Conservation (phyloP, 2,329 filamentous ascomycete species). For the Thermomyces lanuginosus region DNA sequence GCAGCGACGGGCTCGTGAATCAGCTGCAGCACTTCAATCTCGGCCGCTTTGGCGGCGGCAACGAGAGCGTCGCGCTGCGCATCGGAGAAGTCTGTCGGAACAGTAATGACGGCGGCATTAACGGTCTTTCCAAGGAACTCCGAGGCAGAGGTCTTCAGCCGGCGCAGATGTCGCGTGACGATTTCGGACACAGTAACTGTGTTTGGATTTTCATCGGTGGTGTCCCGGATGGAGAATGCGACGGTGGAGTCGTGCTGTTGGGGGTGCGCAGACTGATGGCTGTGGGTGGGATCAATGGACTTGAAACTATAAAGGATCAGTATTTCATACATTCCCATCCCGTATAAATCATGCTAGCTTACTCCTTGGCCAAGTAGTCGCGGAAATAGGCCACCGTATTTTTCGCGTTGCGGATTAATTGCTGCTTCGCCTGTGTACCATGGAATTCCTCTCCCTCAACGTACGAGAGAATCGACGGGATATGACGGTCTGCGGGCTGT, state of each 20-base stretch:
- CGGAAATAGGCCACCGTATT: conserved; percentile 95
- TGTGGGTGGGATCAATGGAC: conserved; percentile 88
- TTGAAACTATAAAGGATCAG: conserved; percentile 46
- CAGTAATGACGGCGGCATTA: conserved; percentile 83
- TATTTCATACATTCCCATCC: too few relatives aligned
- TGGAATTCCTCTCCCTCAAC: conserved; percentile 93
- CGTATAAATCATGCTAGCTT: conserved; percentile 12
- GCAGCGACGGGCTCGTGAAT: conserved; percentile 84
- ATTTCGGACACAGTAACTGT: conserved; percentile 64
- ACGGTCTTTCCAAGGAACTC: conserved; percentile 88
- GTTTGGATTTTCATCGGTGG: conserved; percentile 46
- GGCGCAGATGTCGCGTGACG: conserved; percentile 67
- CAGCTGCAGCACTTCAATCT: conserved; percentile 78
- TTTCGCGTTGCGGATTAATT: conserved; percentile 77
- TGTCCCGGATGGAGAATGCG: conserved; percentile 71
- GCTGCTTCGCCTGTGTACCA: conserved; percentile 83
- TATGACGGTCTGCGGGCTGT: conserved; percentile 62
- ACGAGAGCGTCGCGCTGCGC: conserved; percentile 68
- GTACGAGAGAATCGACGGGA: conserved; percentile 86
- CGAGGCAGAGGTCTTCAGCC: conserved; percentile 65
- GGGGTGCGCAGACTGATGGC: conserved; percentile 84
- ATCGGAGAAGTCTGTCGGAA: conserved; percentile 85
- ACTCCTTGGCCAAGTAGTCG: conserved; percentile 91
- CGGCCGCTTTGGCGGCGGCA: conserved; percentile 62
- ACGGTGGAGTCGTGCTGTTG: conserved; percentile 55